Percentiles rank a stretch among this genome's conserved stretches.
These are phyloP conservation scores for Malus hybrid DNA, from an alignment of 331 rosid species.

Conservation along the genomic window DNA sequence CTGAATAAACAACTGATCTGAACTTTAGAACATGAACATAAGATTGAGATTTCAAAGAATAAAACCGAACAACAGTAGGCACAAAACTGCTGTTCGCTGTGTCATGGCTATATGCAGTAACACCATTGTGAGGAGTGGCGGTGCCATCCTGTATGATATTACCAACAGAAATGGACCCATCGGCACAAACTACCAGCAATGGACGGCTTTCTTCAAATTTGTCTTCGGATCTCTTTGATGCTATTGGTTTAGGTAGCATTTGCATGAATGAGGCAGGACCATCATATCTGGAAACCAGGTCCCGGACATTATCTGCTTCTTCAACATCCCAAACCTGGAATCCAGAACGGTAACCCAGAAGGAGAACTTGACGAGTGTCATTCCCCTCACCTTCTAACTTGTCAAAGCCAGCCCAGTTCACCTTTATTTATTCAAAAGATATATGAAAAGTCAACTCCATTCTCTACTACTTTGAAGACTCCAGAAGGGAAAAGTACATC, in stretches of 20 bases:
- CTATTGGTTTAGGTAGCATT: slow-evolving; percentile 75
- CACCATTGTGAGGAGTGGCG: slow-evolving; percentile 33
- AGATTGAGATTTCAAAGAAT: slow-evolving; percentile 78
- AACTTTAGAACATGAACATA: slow-evolving; percentile 80
- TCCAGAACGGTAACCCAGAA: slow-evolving; percentile 83
- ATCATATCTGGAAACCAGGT: slow-evolving; percentile 68
- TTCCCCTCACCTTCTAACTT: slow-evolving; percentile 63
- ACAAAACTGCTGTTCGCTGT: slow-evolving; percentile 45
- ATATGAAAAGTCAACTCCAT: slow-evolving; percentile 5
- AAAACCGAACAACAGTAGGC: slow-evolving; percentile 75
- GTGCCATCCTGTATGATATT: slow-evolving; percentile 42
- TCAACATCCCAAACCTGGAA: slow-evolving; percentile 99
- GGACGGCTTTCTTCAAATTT: slow-evolving; percentile 67
- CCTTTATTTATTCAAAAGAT: slow-evolving; percentile 31
- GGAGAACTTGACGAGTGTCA: slow-evolving; percentile 54
- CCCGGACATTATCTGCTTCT: slow-evolving; percentile 82
- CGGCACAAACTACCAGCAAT: slow-evolving; percentile 63
- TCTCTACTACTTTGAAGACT: neutral
- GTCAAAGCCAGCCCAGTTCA: slow-evolving; percentile 95
- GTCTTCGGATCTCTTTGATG: slow-evolving; percentile 53
- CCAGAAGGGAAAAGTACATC: too few relatives aligned
- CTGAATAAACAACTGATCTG: slow-evolving; percentile 75
- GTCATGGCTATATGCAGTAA: slow-evolving; percentile 45
- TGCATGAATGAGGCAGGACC: slow-evolving; percentile 89
- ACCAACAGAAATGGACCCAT: slow-evolving; percentile 57